These are phyloP conservation scores for Fusarium caatingaense DNA, from an alignment of 2,329 filamentous ascomycete species.

Conservation along the genomic window DNA sequence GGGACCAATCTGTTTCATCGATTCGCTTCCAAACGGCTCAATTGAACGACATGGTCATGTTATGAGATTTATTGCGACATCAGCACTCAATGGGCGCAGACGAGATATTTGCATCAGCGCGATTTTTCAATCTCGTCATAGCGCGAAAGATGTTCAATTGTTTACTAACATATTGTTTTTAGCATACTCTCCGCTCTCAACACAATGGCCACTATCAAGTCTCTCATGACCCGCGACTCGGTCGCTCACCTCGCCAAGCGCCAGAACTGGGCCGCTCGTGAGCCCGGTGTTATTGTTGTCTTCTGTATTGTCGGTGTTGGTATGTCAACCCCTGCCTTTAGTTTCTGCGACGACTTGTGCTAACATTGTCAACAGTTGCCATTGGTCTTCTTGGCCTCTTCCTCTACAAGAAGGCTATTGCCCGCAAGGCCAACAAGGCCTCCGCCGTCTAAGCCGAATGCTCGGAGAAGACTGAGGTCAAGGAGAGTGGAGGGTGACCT, in stretches of 20 bases:
- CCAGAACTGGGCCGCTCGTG: conserved; percentile 54
- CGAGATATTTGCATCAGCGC: background rate
- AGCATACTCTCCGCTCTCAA: conserved; percentile 47
- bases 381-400: conserved; percentile 48
- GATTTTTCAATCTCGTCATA: background rate
- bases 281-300: conserved; percentile 57
- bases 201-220: conserved; percentile 58
- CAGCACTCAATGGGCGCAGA: conserved; percentile 20
- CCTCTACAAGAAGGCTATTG: conserved; percentile 49
- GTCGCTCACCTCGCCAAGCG: conserved; percentile 56
- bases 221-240: conserved; percentile 53
- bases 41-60: conserved; percentile 17
- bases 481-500: conserved; percentile 42
- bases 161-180: conserved; percentile 17
- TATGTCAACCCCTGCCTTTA: conserved; percentile 41
- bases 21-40: conserved; percentile 14
- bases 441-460: conserved; percentile 37
- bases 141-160: background rate
- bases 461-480: conserved; percentile 23
- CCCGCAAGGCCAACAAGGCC: conserved; percentile 52
- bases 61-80: conserved; percentile 23
- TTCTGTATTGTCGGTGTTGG: conserved; percentile 58
- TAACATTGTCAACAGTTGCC: conserved; percentile 47
- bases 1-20: conserved; percentile 2
- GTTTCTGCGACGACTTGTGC: conserved; percentile 3